These are phyloP conservation scores for Lomentospora prolificans DNA, from an alignment of 2,329 filamentous ascomycete species.

Conservation along the genomic window DNA sequence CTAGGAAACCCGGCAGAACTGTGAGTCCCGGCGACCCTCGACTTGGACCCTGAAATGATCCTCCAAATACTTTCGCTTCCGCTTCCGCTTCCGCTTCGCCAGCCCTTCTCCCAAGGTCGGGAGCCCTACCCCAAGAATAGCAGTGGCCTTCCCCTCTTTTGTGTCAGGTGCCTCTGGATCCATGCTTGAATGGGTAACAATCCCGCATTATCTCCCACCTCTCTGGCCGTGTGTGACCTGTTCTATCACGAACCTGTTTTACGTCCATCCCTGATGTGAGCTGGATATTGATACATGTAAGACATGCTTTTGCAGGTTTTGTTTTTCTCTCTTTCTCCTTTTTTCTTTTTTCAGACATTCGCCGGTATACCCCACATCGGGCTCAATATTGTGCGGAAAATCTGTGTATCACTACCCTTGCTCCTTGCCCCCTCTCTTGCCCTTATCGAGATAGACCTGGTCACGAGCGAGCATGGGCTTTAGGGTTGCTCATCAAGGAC, in stretches of 20 bases:
- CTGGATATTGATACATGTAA: neutral
- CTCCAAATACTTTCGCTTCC: too few relatives aligned
- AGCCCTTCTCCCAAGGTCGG: too few relatives aligned
- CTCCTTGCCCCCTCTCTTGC: neutral
- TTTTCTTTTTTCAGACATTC: neutral
- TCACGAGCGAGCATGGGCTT: constrained; percentile 2
- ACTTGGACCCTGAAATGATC: too few relatives aligned
- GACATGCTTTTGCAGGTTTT: neutral
- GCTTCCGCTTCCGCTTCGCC: too few relatives aligned
- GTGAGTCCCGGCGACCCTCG: too few relatives aligned
- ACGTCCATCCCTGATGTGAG: neutral
- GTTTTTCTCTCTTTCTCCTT: neutral
- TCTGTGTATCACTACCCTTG: constrained; percentile 2
- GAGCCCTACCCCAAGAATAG: neutral
- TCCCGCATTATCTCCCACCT: neutral
- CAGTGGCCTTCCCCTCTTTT: neutral
- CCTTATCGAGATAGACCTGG: constrained; percentile 2
- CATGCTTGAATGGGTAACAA: neutral
- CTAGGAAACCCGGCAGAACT: too few relatives aligned
- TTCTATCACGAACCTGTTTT: neutral
- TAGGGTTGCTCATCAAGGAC: neutral
- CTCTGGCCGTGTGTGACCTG: neutral
- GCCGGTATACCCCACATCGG: too few relatives aligned
- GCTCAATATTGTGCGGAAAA: neutral
- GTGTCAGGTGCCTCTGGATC: neutral